Base-by-base conservation (phyloP, 176 grass and related monocot species). In the Thinopyrum elongatum region DNA sequence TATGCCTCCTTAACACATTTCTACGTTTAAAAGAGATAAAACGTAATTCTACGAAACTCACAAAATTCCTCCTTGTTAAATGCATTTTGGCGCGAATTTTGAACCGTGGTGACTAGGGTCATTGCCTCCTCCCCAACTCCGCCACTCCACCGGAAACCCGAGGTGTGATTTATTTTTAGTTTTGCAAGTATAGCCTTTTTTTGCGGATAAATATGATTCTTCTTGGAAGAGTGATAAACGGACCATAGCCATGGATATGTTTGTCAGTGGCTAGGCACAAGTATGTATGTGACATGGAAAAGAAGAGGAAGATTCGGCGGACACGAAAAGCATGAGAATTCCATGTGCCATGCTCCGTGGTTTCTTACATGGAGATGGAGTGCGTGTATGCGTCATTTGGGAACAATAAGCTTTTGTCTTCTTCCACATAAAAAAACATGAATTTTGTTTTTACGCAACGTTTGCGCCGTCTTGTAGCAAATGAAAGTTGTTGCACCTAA, bases 401-500 rank as follows among this genome's bases (percentile, higher is more conserved):
- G 21, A 2, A 16, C n/a, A 55, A 13, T 70, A 25, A 57, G 46
- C 44, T 36, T 53, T 23, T 55, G 12, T 38, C 42, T 73, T 34
- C 6, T 72, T 41, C 33, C 9, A 58, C 7, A 58, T 21, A 58
- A 58, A 1, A 57, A 58, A 58, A 8, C 55, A 58, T 58, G 55
- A 34, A 2, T 2, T 31, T 49, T 49, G 35, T 38, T 64, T 61
- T 0, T 1, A 23, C 10, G 42, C 23, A 38, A 16, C 53, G 33
- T 38, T 38, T 15, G 30, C 11, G 6, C 21, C 3, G 57, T 61
- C 57, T 9, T 30, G 31, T 34, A 79, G 83, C 88, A 84, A 77
- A 71, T 71, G n/a, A 16, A 92, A 90, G 64, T 4, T 69, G 76
- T 83, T 80, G n/a, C 76, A 47, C 26, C 62, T 67, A 67, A 67